Evolutionary conservation across 495 filamentous ascomycete genomes (phyloP), one percentile per base, ranked within the genome.

Genomic region (Bathelium albidoporum): DNA sequence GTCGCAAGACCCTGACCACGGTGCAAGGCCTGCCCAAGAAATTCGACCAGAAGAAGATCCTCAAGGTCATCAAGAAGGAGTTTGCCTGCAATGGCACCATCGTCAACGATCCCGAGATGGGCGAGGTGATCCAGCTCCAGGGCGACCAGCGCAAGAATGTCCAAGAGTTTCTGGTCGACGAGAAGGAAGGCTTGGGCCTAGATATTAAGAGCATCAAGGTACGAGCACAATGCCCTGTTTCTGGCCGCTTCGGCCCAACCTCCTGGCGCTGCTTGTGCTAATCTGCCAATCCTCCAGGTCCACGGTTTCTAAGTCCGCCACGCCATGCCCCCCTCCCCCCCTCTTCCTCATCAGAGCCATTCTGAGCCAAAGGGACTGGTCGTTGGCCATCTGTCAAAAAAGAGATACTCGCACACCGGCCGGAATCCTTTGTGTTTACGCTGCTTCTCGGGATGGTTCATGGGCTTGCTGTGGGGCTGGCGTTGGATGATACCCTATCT

Each of bases 71-170:
- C 84, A 97, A 97, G 86, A 97, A 97, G 85, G 91, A 96, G 75
- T 98, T 97, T 74, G 94, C 94, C 75, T 98, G 94, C 91, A 98
- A 98, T 97, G 94, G 94, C 85, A 98, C 94, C 80, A 95, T 97
- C 80, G 92, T 98, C 78, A 86, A 85, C 72, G 93, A 97, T 78
- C 83, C 82, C 69, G 91, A 97, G 82, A 96, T 97, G 91, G 94
- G 94, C 74, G 92, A 97, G 83, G 94, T 98, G 88, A 97, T 98
- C 72, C 94, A 98, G 82, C 85, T 98, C 71, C 94, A 98, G 78
- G 94, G 94, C 70, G 94, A 98, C 78, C 94, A 98, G 82, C 93
- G 94, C 78, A 93, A 95, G 76, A 91, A 96, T 84, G 91, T 97
- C 73, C 89, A 92, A 77, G 91, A 97, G 73, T 98, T 97, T 81